Evolutionary conservation across 2,329 filamentous ascomycete species (phyloP), one percentile per base, ranked within the genome.

Genomic region (Penicillium brasilianum): DNA sequence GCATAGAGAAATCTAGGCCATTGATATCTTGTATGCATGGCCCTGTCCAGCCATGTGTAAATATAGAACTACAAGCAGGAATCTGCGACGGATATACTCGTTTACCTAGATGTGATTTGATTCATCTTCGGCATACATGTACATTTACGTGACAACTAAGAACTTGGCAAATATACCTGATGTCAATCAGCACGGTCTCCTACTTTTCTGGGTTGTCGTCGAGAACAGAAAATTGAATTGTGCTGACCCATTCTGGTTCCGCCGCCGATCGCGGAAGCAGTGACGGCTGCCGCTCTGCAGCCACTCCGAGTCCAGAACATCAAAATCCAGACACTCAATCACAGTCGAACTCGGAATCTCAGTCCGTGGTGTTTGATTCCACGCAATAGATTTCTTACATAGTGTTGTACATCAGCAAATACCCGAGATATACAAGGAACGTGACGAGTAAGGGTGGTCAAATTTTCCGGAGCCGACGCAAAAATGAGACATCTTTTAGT

Each of bases 391-490:
- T 25, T 48, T 4, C 25, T 8, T 48, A 43, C 25, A 30, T 11
- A 20, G 9, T 13, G 44, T 22, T 25, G 6, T 30, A 30, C 25
- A 48, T n/a, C 16, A 48, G 44, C 14, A 11, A 53, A 46, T 14
- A 48, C 56, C 22, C 61, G 58, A 57, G 18, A 39, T 51, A 20
- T 18, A 18, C 16, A 39, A 16, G 50, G 25, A 66, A 65, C 59
- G 10, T 60, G 56, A 54, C 59, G 56, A 65, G 58, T 67, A 39
- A 34, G 14, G 6, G 16, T 22, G 14, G 22, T 14, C 34, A 37
- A 48, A 4, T 11, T 22, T 20, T 36, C 36, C 16, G 41, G n/a
- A 9, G n/a, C 10, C 5, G 32, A 32, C n/a, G 10, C 34, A 50
- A 55, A 32, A 13, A 39, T 10, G 20, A 11, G 22, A 14, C 20